These are phyloP conservation scores for Cercospora zeae-maydis DNA, from an alignment of 2,329 filamentous ascomycete genomes.

Conservation along the genomic window DNA sequence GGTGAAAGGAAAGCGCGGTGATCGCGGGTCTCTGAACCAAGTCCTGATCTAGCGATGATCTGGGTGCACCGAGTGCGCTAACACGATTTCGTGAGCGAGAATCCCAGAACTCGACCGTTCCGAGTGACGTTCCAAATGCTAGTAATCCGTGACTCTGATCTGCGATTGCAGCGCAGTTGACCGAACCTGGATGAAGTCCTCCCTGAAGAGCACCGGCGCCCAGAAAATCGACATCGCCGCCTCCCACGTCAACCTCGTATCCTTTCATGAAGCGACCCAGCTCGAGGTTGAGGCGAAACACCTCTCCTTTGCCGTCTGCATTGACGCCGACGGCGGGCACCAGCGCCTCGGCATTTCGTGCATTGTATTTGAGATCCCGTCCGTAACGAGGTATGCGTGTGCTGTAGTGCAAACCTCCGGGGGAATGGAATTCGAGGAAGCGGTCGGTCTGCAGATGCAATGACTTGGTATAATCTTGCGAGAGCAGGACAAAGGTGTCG, in stretches of 20 bases:
- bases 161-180: slow-evolving; percentile 83
- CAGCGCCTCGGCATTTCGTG: slow-evolving; percentile 75
- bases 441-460: slow-evolving; percentile 90
- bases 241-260: slow-evolving; percentile 85
- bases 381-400: slow-evolving; percentile 91
- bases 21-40: slow-evolving; percentile 57
- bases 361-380: slow-evolving; percentile 81
- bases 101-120: slow-evolving; percentile 98
- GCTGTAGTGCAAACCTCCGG: slow-evolving; percentile 79
- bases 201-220: slow-evolving; percentile 78
- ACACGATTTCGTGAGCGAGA: slow-evolving; percentile 76
- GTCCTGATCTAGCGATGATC: slow-evolving; percentile 18
- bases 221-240: slow-evolving; percentile 65
- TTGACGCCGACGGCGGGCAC: slow-evolving; percentile 86
- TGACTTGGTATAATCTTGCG: slow-evolving; percentile 88
- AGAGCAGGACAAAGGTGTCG: slow-evolving; percentile 83
- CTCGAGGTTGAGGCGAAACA: slow-evolving; percentile 89
- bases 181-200: slow-evolving; percentile 76
- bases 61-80: slow-evolving; percentile 64
- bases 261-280: slow-evolving; percentile 90
- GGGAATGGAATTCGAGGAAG: slow-evolving; percentile 87
- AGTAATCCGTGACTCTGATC: slow-evolving; percentile 85
- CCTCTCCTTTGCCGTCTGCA: slow-evolving; percentile 79
- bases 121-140: slow-evolving; percentile 88
- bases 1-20: slow-evolving; percentile 81